Base-by-base conservation (phyloP, 352 stramenopile species). In the Lagenidium sp. region DNA sequence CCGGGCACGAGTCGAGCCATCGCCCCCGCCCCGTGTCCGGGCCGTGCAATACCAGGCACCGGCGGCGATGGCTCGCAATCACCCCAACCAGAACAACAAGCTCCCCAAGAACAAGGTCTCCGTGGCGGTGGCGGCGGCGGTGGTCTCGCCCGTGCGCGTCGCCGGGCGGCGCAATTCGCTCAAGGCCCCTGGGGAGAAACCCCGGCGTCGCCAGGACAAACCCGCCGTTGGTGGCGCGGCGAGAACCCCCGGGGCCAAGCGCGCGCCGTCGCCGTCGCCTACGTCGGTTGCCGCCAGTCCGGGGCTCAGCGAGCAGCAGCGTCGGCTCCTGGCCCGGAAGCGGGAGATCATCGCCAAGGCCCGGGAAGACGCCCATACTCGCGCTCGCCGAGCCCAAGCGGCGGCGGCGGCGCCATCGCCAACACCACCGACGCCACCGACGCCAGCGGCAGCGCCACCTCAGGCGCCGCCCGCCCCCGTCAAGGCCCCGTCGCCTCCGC, bases 321-420 rank as follows among this genome's bases (percentile, higher is more conserved):
- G 34, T n/a, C 38, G n/a, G 8, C 31, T 51, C 4, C 44, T 45
- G 25, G 25, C 41, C 8, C 38, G 39, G 16, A 48, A 55, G 39
- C 30, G 43, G 32, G 39, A 47, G 39, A 12, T 36, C 15, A 19
- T 21, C 7, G 32, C 30, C 4, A 46, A 29, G 35, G 45, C 36
- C 2, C 11, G 19, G 18, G 21, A 45, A 28, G 36, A 44, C 21
- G 36, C 43, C 11, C n/a, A 44, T 30, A 54, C 25, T 24, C 20
- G 19, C 30, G n/a, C n/a, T n/a, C n/a, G n/a, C n/a, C n/a, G 6
- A 30, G 16, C 20, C 20, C 29, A 21, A 10, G 20, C 31, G 26
- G 12, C 36, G 7, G 35, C 15, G 41, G 42, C 30, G 7, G 34
- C 32, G 26, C 36, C 30, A 13, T 49, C 20, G 40, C 25, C 47